phyloP scores from a whole-genome alignment of 345 rosid species.

The Trapa bicornis region DNA sequence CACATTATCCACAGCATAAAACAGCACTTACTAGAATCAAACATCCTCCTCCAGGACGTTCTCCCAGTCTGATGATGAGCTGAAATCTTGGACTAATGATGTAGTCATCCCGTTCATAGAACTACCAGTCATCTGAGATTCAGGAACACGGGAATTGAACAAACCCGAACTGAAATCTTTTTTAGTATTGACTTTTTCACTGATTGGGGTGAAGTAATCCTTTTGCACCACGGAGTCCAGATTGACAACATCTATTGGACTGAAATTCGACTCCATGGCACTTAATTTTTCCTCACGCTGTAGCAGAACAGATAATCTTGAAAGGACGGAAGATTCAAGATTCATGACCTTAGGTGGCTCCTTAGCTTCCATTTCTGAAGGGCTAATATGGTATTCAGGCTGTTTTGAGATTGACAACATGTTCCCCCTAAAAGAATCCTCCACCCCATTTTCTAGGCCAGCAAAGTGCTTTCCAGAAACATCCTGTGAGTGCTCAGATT shows the following conservation, averaged over 20 bases:
- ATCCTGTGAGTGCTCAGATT: conserved; percentile 9
- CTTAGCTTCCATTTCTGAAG: background rate
- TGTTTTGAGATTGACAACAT: background rate
- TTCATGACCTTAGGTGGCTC: conserved; percentile 3
- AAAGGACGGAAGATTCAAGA: conserved; percentile 27
- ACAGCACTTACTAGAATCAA: conserved; percentile 1
- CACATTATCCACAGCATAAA: background rate
- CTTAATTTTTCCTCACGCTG: conserved; percentile 17
- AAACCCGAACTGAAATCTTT: background rate
- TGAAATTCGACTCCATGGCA: conserved; percentile 12
- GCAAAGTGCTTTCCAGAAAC: conserved; percentile 2
- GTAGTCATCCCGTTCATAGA: conserved; percentile 16
- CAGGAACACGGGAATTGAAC: too few species aligned
- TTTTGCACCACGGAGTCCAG: conserved; percentile 10
- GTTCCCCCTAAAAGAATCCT: background rate
- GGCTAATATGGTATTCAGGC: background rate
- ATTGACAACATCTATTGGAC: conserved; percentile 12
- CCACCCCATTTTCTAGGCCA: conserved; percentile 7
- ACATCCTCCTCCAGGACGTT: conserved; percentile 43
- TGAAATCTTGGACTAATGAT: conserved; percentile 21
- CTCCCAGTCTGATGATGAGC: conserved; percentile 63
- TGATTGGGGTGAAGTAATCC: conserved; percentile 4
- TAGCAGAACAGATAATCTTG: conserved; percentile 33
- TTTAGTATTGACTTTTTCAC: conserved; percentile 2
- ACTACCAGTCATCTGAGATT: background rate